A percentile compares a stretch with the other conserved stretches of the same genome.
These are phyloP conservation scores for Leccinellum luteum DNA, from an alignment of 768 basidiomycete species.

Conservation along the genomic window DNA sequence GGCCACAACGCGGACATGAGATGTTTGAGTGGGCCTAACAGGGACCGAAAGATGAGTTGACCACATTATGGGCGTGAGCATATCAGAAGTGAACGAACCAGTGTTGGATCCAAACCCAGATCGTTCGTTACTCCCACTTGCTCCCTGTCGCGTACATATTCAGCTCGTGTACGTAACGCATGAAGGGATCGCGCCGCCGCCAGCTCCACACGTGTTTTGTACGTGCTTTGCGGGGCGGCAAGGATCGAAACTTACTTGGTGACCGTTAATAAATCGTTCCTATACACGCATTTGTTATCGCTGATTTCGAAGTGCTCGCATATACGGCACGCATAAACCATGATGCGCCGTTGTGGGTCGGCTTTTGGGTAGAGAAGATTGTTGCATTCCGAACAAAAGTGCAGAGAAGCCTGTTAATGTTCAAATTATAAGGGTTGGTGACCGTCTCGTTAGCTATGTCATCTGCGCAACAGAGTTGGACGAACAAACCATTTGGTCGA, in stretches of 20 bases:
- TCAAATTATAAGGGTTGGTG: not conserved
- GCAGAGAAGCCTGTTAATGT: constrained; percentile 64
- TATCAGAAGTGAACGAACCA: constrained; percentile 46
- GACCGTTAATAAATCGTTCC: constrained; percentile 89
- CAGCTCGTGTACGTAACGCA: not conserved
- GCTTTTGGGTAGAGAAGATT: constrained; percentile 93
- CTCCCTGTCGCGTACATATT: constrained; percentile 54
- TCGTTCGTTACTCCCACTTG: constrained; percentile 90
- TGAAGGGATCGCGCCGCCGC: constrained; percentile 11
- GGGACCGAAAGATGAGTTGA: not conserved
- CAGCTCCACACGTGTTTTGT: not conserved
- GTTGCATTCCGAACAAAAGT: constrained; percentile 94
- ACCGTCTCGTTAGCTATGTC: constrained; percentile 14
- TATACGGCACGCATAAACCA: constrained; percentile 91
- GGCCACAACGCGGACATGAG: constrained; percentile 75
- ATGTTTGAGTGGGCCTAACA: constrained; percentile 79
- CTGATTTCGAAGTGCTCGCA: constrained; percentile 84
- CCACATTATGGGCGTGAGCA: not conserved
- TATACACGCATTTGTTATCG: constrained; percentile 87
- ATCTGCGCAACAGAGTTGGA: constrained; percentile 2
- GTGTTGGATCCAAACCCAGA: constrained; percentile 83
- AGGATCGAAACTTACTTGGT: constrained; percentile 66
- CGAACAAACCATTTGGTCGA: constrained; percentile 26
- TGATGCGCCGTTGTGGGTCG: constrained; percentile 77
- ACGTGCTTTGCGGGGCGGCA: not conserved